A percentile compares a stretch with the other conserved stretches of the same genome.
Evolutionary conservation across 768 basidiomycete genomes (phyloP).

Genomic region (Pholiota molesta): DNA sequence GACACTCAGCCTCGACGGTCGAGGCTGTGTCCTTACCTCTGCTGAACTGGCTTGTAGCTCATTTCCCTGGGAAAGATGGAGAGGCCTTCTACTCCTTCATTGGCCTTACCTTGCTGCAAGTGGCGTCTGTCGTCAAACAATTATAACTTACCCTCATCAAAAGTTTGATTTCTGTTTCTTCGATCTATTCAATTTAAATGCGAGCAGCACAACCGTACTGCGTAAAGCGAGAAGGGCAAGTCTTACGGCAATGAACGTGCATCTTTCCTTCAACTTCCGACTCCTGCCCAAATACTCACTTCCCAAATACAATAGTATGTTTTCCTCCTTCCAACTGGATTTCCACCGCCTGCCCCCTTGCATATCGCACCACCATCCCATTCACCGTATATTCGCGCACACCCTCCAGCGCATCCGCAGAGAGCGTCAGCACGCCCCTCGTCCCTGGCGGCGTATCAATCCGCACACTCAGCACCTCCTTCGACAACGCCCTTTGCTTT

Average conservation of each 20-base stretch:
- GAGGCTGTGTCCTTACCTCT: no score
- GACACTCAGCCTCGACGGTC: no score
- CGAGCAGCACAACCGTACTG: no score
- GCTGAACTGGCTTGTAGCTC: neutral
- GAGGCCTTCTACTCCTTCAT: neutral
- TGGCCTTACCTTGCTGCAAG: slow-evolving; percentile 1
- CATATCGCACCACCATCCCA: neutral
- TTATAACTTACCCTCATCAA: no score
- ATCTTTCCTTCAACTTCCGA: no score
- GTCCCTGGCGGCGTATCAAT: slow-evolving; percentile 23
- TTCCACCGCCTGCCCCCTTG: neutral
- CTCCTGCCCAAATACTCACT: neutral
- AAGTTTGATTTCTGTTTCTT: no score
- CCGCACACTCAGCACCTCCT: slow-evolving; percentile 6
- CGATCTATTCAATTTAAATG: no score
- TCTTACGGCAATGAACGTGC: no score
- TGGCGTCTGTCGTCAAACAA: neutral
- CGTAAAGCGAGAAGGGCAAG: no score
- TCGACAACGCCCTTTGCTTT: neutral
- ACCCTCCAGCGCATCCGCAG: slow-evolving; percentile 2
- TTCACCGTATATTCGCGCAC: slow-evolving; percentile 5
- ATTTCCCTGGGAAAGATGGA: neutral
- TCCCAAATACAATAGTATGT: slow-evolving; percentile 4
- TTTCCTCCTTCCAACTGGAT: slow-evolving; percentile 11
- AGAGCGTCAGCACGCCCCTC: slow-evolving; percentile 9